Percentiles rank a stretch among this genome's conserved stretches.
Conservation (phyloP, 2,329 filamentous ascomycete genomes). For the Remersonia thermophila region DNA sequence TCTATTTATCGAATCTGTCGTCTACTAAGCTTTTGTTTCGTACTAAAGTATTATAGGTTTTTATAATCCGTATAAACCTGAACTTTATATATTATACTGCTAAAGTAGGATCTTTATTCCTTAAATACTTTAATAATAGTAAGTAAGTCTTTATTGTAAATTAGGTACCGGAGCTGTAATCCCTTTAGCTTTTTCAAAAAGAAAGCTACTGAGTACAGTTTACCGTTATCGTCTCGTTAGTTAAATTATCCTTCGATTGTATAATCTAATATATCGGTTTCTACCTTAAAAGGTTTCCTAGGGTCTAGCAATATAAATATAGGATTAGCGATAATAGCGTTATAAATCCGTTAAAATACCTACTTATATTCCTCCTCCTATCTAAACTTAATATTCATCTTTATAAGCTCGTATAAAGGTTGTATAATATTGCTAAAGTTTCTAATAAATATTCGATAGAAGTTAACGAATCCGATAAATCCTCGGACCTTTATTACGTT, state of each 20-base stretch:
- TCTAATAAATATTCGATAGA: conserved; percentile 22
- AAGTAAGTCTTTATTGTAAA: conserved; percentile 19
- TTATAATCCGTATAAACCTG: conserved; percentile 13
- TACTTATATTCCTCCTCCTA: neutral
- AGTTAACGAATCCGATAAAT: conserved; percentile 23
- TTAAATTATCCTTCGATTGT: conserved; percentile 14
- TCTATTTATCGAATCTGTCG: conserved; percentile 18
- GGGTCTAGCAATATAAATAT: conserved; percentile 4
- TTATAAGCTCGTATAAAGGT: conserved; percentile 15
- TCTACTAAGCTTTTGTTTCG: conserved; percentile 16
- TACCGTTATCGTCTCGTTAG: conserved; percentile 8
- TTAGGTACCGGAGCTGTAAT: conserved; percentile 18
- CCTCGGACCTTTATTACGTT: conserved; percentile 15
- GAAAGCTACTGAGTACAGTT: conserved; percentile 6
- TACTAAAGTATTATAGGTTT: conserved; percentile 21
- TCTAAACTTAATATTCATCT: conserved; percentile 10
- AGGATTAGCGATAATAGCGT: conserved; percentile 11
- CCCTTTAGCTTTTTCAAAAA: conserved; percentile 10
- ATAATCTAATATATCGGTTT: conserved; percentile 15
- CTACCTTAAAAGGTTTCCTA: conserved; percentile 9
- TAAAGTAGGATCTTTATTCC: conserved; percentile 13
- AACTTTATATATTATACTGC: neutral
- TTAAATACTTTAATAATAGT: conserved; percentile 16
- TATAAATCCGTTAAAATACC: conserved; percentile 16
- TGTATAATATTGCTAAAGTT: conserved; percentile 14